Percentiles rank a stretch among this genome's conserved stretches.
These are phyloP conservation scores for Suillus americanus DNA, from an alignment of 768 basidiomycete species.

Conservation along the genomic window DNA sequence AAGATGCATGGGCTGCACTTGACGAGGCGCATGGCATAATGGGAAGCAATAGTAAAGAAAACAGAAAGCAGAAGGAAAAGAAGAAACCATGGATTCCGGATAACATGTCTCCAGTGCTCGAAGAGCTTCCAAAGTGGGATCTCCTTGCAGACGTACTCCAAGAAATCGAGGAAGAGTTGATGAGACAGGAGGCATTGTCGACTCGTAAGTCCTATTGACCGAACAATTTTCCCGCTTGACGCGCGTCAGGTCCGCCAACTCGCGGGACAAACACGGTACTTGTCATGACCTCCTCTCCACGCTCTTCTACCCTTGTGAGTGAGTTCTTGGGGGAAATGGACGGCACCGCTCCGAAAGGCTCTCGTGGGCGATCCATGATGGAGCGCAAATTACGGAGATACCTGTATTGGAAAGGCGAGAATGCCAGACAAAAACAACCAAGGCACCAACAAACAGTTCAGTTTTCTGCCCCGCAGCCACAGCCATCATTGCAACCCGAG, in stretches of 20 bases:
- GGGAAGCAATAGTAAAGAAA: not conserved
- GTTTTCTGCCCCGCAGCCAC: constrained; percentile 10
- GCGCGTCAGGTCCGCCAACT: constrained; percentile 15
- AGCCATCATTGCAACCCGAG: constrained; percentile 23
- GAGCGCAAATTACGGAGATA: constrained; percentile 68
- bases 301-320: constrained; percentile 69
- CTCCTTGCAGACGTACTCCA: constrained; percentile 80
- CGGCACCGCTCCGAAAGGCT: constrained; percentile 52
- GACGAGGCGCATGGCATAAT: constrained; percentile 55
- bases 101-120: constrained; percentile 81
- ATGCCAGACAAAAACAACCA: constrained; percentile 23
- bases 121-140: constrained; percentile 95
- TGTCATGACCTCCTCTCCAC: constrained; percentile 83
- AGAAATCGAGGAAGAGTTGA: constrained; percentile 87
- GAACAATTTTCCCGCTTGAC: not conserved
- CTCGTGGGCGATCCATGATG: constrained; percentile 78
- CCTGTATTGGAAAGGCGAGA: constrained; percentile 78
- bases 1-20: constrained; percentile 74
- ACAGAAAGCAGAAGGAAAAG: constrained; percentile 10
- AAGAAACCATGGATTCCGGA: constrained; percentile 61
- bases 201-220: constrained; percentile 13
- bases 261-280: constrained; percentile 76
- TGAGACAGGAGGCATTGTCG: constrained; percentile 51
- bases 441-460: not conserved
- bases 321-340: constrained; percentile 76